Percentiles rank a stretch among this genome's conserved stretches.
Evolutionary conservation across 2,329 filamentous ascomycete genomes (phyloP).

Genomic region (Lithohypha guttulata): DNA sequence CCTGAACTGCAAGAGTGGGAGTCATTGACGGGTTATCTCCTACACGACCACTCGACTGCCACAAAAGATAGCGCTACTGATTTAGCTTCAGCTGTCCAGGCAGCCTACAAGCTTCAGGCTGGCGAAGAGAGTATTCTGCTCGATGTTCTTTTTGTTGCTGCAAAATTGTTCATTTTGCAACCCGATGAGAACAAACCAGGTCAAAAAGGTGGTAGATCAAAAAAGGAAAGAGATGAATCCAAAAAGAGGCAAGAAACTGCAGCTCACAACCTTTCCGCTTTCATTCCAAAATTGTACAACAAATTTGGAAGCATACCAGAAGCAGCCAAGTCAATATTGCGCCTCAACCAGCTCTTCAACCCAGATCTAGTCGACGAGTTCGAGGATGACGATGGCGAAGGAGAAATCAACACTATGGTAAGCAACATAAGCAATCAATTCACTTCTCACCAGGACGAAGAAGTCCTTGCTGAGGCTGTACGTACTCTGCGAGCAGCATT

Average conservation of each 20-base stretch:
- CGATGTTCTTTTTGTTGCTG: slow-evolving; percentile 73
- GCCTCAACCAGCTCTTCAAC: slow-evolving; percentile 76
- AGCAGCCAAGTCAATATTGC: slow-evolving; percentile 74
- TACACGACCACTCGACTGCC: slow-evolving; percentile 76
- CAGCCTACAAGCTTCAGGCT: slow-evolving; percentile 60
- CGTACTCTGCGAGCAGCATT: slow-evolving; percentile 74
- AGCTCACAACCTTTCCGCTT: slow-evolving; percentile 62
- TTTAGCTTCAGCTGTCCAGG: slow-evolving; percentile 53
- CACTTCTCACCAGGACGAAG: slow-evolving; percentile 76
- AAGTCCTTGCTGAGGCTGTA: slow-evolving; percentile 73
- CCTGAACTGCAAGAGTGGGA: slow-evolving; percentile 79
- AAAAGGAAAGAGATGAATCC: slow-evolving; percentile 50
- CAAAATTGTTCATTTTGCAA: slow-evolving; percentile 61
- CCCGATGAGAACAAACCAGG: slow-evolving; percentile 51
- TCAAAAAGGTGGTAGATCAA: slow-evolving; percentile 46
- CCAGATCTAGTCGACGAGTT: slow-evolving; percentile 80
- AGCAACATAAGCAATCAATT: slow-evolving; percentile 94
- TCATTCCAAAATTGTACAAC: slow-evolving; percentile 76
- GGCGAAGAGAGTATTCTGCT: slow-evolving; percentile 76
- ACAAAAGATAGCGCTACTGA: slow-evolving; percentile 45
- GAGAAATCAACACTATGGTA: slow-evolving; percentile 66
- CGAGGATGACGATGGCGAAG: slow-evolving; percentile 78
- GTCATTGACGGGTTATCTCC: slow-evolving; percentile 72
- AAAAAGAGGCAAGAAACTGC: slow-evolving; percentile 65
- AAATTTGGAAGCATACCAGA: slow-evolving; percentile 87